Percentiles rank a stretch among this genome's conserved stretches.
Conservation (phyloP, 106 monocot species). For the Apostasia shenzhenica region DNA sequence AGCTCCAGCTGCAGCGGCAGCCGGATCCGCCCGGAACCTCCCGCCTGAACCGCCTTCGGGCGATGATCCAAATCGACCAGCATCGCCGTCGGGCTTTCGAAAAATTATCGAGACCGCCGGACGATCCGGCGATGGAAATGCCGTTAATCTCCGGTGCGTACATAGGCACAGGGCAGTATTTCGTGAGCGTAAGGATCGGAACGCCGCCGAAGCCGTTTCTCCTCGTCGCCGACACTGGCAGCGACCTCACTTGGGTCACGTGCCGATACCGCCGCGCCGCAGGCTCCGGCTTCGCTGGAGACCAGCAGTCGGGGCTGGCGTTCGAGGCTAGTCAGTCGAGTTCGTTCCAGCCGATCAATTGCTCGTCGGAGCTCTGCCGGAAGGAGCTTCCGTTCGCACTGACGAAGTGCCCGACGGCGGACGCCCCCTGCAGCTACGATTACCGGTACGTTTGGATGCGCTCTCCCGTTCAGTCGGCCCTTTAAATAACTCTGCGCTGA, state of each 20-base stretch:
- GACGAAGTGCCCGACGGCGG: constrained; percentile 31
- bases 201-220: constrained; percentile 65
- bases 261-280: constrained; percentile 21
- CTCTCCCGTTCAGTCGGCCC: too few relatives aligned
- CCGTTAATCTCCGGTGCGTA: constrained; percentile 67
- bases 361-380: constrained; percentile 45
- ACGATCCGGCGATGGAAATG: constrained; percentile 39
- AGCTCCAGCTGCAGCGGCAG: neutral
- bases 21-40: neutral
- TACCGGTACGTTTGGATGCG: constrained; percentile 29
- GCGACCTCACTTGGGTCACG: constrained; percentile 91
- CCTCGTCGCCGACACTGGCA: constrained; percentile 82
- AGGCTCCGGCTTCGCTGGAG: neutral
- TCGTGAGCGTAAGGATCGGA: constrained; percentile 60
- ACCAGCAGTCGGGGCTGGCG: neutral
- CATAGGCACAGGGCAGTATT: constrained; percentile 68
- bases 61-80: neutral
- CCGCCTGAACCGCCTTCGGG: constrained; percentile 1
- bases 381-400: constrained; percentile 52
- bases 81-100: neutral
- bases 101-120: neutral
- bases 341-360: constrained; percentile 46
- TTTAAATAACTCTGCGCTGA: too few relatives aligned
- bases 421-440: constrained; percentile 59
- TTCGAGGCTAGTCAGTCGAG: constrained; percentile 36